Conservation (phyloP, 2,329 filamentous ascomycete genomes). For the Pleoardoris graminearum region DNA sequence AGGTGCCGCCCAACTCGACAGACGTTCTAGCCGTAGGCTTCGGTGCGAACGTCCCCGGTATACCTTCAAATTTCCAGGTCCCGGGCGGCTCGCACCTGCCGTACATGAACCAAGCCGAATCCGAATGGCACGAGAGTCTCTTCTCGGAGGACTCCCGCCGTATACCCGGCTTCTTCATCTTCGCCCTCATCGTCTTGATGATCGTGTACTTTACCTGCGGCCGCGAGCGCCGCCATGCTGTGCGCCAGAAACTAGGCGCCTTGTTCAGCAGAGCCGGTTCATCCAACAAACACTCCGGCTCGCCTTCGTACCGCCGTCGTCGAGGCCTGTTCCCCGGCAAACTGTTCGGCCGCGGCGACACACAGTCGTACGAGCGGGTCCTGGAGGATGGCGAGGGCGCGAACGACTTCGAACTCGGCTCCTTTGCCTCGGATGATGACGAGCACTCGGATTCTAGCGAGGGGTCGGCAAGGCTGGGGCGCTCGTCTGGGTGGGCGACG, state of each 20-base stretch:
- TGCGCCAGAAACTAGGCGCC: constrained; percentile 61
- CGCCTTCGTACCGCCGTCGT: constrained; percentile 39
- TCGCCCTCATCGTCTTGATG: constrained; percentile 72
- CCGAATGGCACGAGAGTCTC: constrained; percentile 61
- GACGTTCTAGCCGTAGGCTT: constrained; percentile 81
- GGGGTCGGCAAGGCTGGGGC: constrained; percentile 56
- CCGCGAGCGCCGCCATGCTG: constrained; percentile 67
- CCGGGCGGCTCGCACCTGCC: constrained; percentile 62
- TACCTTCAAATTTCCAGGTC: constrained; percentile 80
- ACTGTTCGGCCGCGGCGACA: constrained; percentile 59
- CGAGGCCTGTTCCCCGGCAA: constrained; percentile 53
- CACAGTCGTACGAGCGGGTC: constrained; percentile 74
- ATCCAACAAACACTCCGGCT: constrained; percentile 2
- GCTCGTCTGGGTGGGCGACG: constrained; percentile 69
- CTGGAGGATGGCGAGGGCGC: constrained; percentile 75
- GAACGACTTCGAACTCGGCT: constrained; percentile 76
- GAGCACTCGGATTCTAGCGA: constrained; percentile 66
- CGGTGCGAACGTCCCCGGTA: constrained; percentile 74
- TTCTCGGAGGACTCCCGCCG: constrained; percentile 68
- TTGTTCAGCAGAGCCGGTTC: constrained; percentile 49
- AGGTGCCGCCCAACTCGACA: constrained; percentile 67
- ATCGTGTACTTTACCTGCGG: constrained; percentile 76
- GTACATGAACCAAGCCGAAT: constrained; percentile 49
- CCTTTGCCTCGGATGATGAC: constrained; percentile 61
- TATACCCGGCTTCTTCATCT: constrained; percentile 74